Conservation (phyloP, 1,284 basidiomycete genomes). For the Moesziomyces aphidis region DNA sequence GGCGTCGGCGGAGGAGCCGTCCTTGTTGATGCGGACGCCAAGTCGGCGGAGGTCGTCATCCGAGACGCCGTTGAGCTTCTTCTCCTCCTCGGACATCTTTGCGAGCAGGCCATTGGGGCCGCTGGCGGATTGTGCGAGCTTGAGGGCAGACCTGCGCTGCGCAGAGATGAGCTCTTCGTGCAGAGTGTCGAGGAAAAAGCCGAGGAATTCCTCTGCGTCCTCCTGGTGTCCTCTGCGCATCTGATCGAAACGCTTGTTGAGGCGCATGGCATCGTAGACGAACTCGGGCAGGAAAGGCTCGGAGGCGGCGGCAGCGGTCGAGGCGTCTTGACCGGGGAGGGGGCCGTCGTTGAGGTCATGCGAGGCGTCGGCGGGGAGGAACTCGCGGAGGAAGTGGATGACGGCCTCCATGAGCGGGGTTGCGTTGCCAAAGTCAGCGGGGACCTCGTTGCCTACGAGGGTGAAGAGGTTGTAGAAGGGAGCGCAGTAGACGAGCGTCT, state of each 20-base stretch:
- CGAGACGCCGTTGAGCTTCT: slow-evolving; percentile 45
- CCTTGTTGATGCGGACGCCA: slow-evolving; percentile 27
- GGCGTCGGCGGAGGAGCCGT: slow-evolving; percentile 13
- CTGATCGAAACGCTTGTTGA: slow-evolving; percentile 90
- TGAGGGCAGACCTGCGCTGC: slow-evolving; percentile 68
- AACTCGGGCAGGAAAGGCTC: slow-evolving; percentile 84
- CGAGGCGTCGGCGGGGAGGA: slow-evolving; percentile 68
- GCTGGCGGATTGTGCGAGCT: slow-evolving; percentile 64
- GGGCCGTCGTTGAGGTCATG: slow-evolving; percentile 23
- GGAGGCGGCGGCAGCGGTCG: slow-evolving; percentile 13
- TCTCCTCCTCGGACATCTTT: slow-evolving; percentile 43
- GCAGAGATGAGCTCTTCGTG: slow-evolving; percentile 89
- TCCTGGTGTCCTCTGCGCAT: slow-evolving; percentile 97
- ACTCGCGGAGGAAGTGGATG: slow-evolving; percentile 84
- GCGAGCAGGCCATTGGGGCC: slow-evolving; percentile 35
- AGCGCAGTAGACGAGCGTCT: slow-evolving; percentile 87
- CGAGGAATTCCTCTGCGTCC: slow-evolving; percentile 98
- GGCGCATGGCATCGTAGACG: slow-evolving; percentile 95
- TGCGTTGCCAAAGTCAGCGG: slow-evolving; percentile 71
- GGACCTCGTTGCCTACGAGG: slow-evolving; percentile 75
- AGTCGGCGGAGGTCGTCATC: slow-evolving; percentile 37
- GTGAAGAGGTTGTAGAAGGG: slow-evolving; percentile 85
- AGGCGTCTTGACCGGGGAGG: slow-evolving; percentile 12
- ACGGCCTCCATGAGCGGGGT: slow-evolving; percentile 86
- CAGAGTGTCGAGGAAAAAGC: slow-evolving; percentile 93